Evolutionary conservation across 2,329 filamentous ascomycete genomes (phyloP).

Genomic region (Aspergillaceae sp.): DNA sequence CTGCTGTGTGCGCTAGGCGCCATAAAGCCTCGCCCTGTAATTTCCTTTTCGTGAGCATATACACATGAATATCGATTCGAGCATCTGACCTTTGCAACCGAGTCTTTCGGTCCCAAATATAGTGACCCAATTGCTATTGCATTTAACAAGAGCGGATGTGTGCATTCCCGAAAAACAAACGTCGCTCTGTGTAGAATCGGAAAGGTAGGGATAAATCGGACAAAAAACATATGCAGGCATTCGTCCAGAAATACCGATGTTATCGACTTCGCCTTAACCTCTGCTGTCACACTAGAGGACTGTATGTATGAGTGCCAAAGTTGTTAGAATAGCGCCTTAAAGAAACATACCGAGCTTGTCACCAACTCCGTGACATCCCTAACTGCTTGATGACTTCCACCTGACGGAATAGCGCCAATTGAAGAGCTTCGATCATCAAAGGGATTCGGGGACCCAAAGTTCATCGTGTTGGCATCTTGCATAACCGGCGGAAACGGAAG

Average conservation of each 20-base stretch:
- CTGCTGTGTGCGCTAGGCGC: constrained; percentile 37
- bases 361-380: constrained; percentile 40
- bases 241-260: constrained; percentile 41
- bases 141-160: constrained; percentile 36
- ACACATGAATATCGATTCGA: not conserved
- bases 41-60: not conserved
- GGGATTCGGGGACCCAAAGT: constrained; percentile 26
- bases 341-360: constrained; percentile 29
- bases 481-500: constrained; percentile 30
- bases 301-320: constrained; percentile 5
- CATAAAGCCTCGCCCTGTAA: constrained; percentile 36
- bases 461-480: constrained; percentile 21
- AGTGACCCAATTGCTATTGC: constrained; percentile 41
- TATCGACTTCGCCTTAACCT: constrained; percentile 35
- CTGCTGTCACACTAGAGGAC: constrained; percentile 39
- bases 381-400: constrained; percentile 37
- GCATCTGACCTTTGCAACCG: constrained; percentile 28
- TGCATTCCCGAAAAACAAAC: constrained; percentile 38
- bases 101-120: constrained; percentile 37
- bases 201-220: constrained; percentile 39
- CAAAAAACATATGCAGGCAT: constrained; percentile 42
- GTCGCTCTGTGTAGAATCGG: constrained; percentile 39
- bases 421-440: constrained; percentile 31
- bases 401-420: constrained; percentile 32
- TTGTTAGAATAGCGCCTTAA: not conserved